Percentiles rank a stretch among this genome's conserved stretches.
These are phyloP conservation scores for Phytopythium litorale DNA, from an alignment of 352 stramenopile species.

Conservation along the genomic window DNA sequence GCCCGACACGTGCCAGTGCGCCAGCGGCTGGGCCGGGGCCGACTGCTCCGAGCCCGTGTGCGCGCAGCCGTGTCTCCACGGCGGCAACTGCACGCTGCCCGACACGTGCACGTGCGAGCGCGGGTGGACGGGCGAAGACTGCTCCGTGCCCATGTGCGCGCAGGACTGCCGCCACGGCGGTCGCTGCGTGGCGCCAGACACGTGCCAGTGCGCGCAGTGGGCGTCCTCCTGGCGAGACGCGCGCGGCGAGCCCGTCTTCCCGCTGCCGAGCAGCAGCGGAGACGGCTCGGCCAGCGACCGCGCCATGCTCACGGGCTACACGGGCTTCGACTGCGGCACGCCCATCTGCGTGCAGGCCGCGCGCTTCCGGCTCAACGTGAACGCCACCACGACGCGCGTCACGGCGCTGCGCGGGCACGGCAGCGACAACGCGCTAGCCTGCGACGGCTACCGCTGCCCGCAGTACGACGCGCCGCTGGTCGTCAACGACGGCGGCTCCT, in stretches of 20 bases:
- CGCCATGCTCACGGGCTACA: constrained; percentile 91
- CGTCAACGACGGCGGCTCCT: constrained; percentile 91
- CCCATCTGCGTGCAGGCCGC: constrained; percentile 95
- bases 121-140: constrained; percentile 90
- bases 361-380: constrained; percentile 88
- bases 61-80: constrained; percentile 60
- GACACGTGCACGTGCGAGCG: constrained; percentile 89
- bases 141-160: constrained; percentile 86
- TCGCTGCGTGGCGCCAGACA: constrained; percentile 72
- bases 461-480: constrained; percentile 86
- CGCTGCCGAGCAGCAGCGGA: constrained; percentile 73
- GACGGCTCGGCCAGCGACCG: constrained; percentile 13
- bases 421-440: constrained; percentile 34
- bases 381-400: constrained; percentile 23
- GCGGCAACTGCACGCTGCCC: constrained; percentile 92
- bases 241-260: constrained; percentile 89
- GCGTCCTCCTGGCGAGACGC: constrained; percentile 88
- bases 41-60: constrained; percentile 85
- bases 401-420: constrained; percentile 58
- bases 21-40: constrained; percentile 63
- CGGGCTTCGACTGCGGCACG: constrained; percentile 95
- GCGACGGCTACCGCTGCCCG: constrained; percentile 65
- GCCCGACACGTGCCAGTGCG: constrained; percentile 81
- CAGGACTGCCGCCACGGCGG: constrained; percentile 90
- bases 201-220: constrained; percentile 89